Percentiles rank a stretch among this genome's conserved stretches.
Conservation (phyloP, 192 early-diverging fungal species). For the Entrophospora sp. region DNA sequence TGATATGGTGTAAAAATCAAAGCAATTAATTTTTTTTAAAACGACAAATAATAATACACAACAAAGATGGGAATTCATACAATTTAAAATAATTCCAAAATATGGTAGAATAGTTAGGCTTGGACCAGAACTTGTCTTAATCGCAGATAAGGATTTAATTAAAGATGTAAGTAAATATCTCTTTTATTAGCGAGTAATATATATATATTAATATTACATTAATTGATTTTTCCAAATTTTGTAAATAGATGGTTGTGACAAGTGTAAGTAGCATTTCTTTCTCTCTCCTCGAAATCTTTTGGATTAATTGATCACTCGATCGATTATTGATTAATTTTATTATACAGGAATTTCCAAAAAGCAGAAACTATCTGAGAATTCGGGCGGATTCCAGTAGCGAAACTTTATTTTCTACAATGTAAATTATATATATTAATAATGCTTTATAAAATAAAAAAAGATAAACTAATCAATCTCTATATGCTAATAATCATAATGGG, state of each 20-base stretch:
- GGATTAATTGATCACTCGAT: not conserved
- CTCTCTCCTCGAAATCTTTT: too few species aligned
- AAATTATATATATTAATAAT: not conserved
- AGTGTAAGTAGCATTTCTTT: too few species aligned
- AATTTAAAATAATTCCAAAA: slow-evolving; percentile 3
- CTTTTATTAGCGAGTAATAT: too few species aligned
- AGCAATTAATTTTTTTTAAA: too few species aligned
- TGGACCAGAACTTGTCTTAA: not conserved
- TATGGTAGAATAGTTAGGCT: not conserved
- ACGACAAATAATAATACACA: too few species aligned
- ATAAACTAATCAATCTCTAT: not conserved
- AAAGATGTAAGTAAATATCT: not conserved
- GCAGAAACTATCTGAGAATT: not conserved
- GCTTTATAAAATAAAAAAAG: too few species aligned
- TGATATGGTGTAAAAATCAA: too few species aligned
- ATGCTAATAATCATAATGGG: not conserved
- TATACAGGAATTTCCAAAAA: not conserved
- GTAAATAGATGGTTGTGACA: too few species aligned
- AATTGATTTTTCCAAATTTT: too few species aligned
- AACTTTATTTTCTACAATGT: slow-evolving; percentile 5
- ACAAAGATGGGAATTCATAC: slow-evolving; percentile 1
- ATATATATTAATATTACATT: too few species aligned
- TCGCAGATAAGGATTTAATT: not conserved
- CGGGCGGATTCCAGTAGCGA: not conserved
- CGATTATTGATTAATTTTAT: not conserved